Evolutionary conservation across 176 grass and related monocot species (phyloP).

Genomic region (Olyra latifolia): DNA sequence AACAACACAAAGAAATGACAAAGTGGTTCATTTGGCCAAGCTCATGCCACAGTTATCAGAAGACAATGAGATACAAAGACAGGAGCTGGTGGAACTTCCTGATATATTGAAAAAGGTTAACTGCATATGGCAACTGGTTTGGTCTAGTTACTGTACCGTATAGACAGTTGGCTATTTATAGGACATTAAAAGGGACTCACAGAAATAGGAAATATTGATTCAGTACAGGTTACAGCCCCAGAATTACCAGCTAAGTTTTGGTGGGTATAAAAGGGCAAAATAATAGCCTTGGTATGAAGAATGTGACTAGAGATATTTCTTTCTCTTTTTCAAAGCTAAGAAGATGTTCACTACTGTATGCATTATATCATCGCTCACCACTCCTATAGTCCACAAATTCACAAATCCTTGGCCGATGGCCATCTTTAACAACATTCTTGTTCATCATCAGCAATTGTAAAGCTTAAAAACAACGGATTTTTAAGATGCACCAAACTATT

Average conservation of each 20-base stretch:
- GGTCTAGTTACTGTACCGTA: background rate
- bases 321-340: background rate
- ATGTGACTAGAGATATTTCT: background rate
- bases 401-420: background rate
- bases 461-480: slow-evolving; percentile 7
- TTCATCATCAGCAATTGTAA: slow-evolving; percentile 6
- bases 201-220: background rate
- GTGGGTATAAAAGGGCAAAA: background rate
- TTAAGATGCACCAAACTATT: too few species aligned
- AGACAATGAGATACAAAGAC: background rate
- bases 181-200: background rate
- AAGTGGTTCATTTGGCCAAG: slow-evolving; percentile 19
- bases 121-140: slow-evolving; percentile 12
- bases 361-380: background rate
- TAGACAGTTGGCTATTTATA: background rate
- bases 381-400: background rate
- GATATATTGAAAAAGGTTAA: background rate
- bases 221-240: background rate
- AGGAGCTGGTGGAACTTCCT: background rate
- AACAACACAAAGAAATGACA: slow-evolving; percentile 12
- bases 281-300: background rate
- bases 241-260: slow-evolving; percentile 10
- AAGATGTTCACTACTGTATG: background rate
- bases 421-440: background rate
- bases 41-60: slow-evolving; percentile 14